Evolutionary conservation across 1,284 basidiomycete genomes (phyloP).

Genomic region (Tremellales sp.): DNA sequence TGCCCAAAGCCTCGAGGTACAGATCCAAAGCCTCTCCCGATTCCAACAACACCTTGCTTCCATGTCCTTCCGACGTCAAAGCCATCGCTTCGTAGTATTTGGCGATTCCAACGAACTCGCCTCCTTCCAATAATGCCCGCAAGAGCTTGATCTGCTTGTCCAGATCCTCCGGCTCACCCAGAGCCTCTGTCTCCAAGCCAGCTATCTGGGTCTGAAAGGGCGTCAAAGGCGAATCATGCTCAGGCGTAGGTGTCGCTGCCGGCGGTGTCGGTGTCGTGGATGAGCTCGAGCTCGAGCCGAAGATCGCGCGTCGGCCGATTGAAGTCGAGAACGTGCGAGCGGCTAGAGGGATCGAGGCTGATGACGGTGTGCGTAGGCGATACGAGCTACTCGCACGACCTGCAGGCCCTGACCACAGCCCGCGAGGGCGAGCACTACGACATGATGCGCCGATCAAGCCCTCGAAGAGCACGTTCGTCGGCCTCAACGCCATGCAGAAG

Average conservation of each 20-base stretch:
- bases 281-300: slow-evolving; percentile 10
- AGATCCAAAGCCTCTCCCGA: slow-evolving; percentile 32
- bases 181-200: slow-evolving; percentile 34
- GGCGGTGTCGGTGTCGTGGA: slow-evolving; percentile 2
- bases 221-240: slow-evolving; percentile 22
- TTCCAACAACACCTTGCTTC: slow-evolving; percentile 25
- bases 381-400: background rate
- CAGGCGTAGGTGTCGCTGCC: slow-evolving; percentile 3
- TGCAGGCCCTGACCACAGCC: too few relatives aligned
- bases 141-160: slow-evolving; percentile 34
- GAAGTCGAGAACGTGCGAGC: background rate
- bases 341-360: background rate
- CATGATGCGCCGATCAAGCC: background rate
- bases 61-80: slow-evolving; percentile 6
- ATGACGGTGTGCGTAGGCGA: background rate
- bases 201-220: slow-evolving; percentile 40
- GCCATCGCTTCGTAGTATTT: slow-evolving; percentile 42
- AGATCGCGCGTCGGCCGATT: slow-evolving; percentile 6
- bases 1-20: slow-evolving; percentile 32
- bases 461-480: background rate
- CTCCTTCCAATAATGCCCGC: slow-evolving; percentile 28
- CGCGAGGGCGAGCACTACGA: background rate
- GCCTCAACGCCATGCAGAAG: background rate
- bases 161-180: slow-evolving; percentile 18
- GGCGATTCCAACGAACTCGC: slow-evolving; percentile 29